phyloP scores from a whole-genome alignment of 2,329 filamentous ascomycete species.

The Leptographium procerum region DNA sequence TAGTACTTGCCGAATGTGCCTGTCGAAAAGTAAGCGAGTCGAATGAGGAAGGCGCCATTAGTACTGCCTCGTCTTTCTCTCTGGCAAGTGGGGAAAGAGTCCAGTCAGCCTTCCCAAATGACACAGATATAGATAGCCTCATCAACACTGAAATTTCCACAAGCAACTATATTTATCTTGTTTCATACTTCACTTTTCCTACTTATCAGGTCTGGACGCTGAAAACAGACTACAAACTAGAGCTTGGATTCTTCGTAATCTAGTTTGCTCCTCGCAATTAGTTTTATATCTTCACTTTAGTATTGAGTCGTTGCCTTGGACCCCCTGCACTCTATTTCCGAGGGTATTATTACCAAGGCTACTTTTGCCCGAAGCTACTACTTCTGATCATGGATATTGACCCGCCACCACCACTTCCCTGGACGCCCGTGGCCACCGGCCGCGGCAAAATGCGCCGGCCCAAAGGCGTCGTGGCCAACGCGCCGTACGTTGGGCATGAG shows the following conservation, averaged over 20 bases:
- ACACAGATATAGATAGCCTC: too few relatives aligned
- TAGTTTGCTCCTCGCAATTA: too few relatives aligned
- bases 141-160: too few relatives aligned
- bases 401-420: neutral
- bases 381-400: neutral
- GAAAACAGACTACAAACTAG: too few relatives aligned
- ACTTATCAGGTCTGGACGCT: too few relatives aligned
- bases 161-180: too few relatives aligned
- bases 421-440: neutral
- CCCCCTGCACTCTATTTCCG: neutral
- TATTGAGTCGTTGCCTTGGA: too few relatives aligned
- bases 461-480: conserved; percentile 15
- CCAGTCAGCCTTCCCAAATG: neutral
- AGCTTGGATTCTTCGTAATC: too few relatives aligned
- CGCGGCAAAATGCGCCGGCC: conserved; percentile 3
- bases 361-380: neutral
- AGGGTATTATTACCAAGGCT: neutral
- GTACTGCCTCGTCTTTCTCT: neutral
- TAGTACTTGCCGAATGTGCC: neutral
- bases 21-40: too few relatives aligned
- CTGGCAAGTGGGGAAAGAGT: neutral
- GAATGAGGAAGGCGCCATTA: neutral
- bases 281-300: too few relatives aligned
- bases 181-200: too few relatives aligned
- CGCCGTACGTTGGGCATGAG: conserved; percentile 24